Evolutionary conservation across 2,329 filamentous ascomycete genomes (phyloP).

Genomic region (Colletotrichum gloeosporioides): DNA sequence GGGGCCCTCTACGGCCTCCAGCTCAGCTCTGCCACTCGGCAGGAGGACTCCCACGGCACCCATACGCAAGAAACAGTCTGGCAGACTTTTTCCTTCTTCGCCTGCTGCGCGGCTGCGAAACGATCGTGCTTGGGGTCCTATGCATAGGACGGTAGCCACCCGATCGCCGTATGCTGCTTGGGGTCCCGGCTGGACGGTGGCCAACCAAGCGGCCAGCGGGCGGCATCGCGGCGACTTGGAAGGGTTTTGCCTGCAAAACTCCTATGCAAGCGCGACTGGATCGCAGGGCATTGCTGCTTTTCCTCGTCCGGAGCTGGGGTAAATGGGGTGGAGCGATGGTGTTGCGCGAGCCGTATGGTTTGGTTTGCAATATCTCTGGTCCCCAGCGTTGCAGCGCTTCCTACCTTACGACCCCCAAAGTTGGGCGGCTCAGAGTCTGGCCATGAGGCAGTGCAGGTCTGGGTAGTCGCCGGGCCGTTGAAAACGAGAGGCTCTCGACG

Average conservation of each 20-base stretch:
- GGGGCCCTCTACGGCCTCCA: neutral
- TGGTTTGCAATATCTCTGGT: neutral
- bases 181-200: constrained; percentile 3
- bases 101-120: constrained; percentile 6
- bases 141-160: neutral
- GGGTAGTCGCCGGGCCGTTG: constrained; percentile 23
- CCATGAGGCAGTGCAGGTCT: constrained; percentile 34
- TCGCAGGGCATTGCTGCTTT: neutral
- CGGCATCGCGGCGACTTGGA: constrained; percentile 16
- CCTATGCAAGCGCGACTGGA: constrained; percentile 4
- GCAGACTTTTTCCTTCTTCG: neutral
- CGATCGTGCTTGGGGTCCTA: neutral
- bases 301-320: neutral
- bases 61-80: neutral
- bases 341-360: neutral
- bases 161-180: neutral
- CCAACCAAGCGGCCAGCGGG: constrained; percentile 18
- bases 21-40: constrained; percentile 1
- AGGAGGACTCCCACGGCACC: constrained; percentile 4
- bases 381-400: neutral
- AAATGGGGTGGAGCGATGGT: constrained; percentile 1
- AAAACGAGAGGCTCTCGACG: constrained; percentile 36
- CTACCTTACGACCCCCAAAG: neutral
- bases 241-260: neutral
- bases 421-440: constrained; percentile 11